Evolutionary conservation across 1,139 yeast genomes (phyloP), one percentile per base, ranked within the genome.

Genomic region (Saccharomyces hybrid): DNA sequence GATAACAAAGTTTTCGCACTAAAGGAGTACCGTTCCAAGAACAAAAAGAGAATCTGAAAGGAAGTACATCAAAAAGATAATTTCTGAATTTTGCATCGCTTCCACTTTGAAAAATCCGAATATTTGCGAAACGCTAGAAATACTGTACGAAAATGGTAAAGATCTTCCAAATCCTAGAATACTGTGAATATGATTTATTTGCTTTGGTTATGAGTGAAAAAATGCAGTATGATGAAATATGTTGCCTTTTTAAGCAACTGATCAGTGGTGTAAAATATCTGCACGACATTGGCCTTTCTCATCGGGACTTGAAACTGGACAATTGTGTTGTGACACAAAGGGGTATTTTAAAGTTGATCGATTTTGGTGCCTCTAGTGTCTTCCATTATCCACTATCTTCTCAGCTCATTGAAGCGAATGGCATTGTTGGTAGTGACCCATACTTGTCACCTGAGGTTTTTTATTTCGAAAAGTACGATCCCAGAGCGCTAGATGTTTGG

Each of bases 391-490:
- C 97, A 0, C 91, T 88, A 63, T 82, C 81, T 51, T 80, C 79
- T 51, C 77, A 88, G 52, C 88, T 88, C 52, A 78, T 81, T 58
- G 84, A 83, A 67, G 88, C 96, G 51, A 88, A 84, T 60, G 98
- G 98, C 5, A 84, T 91, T 56, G 96, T 90, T 54, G 98, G 98
- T 1, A 88, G 96, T 2, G 98, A 91, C 71, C 98, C 98, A 2
- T 91, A 91, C 68, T 78, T 91, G 66, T 97, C 98, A 1, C 98
- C 98, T 0, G 98, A 91, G 69, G 96, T 90, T 19, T 78, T 91
- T 62, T 65, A 71, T 11, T 79, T 78, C 56, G 78, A 81, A 51
- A 80, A 84, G 28, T 91, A 90, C 68, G 95, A 90, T 68, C 97
- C 98, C 1, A 87, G 87, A 64, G 88, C 91, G 0, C 95, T 89